Conservation (phyloP, 148 eudicot genomes). For the Fagopyrum homotropicum region DNA sequence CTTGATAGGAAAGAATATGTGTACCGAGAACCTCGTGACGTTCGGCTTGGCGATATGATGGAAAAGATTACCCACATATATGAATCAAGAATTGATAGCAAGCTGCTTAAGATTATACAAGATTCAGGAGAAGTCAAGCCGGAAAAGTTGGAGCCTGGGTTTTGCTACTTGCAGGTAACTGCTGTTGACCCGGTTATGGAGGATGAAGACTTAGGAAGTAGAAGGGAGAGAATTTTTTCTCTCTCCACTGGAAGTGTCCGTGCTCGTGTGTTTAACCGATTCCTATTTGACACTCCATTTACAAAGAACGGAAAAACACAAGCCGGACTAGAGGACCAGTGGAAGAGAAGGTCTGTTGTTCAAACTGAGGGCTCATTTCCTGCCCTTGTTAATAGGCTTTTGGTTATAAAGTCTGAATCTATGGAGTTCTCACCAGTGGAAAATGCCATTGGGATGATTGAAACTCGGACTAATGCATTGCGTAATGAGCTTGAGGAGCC, state of each 20-base stretch:
- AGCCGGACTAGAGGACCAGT: slow-evolving; percentile 97
- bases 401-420: slow-evolving; percentile 82
- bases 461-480: slow-evolving; percentile 91
- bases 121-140: slow-evolving; percentile 97
- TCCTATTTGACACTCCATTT: slow-evolving; percentile 95
- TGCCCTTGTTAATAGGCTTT: slow-evolving; percentile 88
- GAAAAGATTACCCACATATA: slow-evolving; percentile 96
- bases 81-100: slow-evolving; percentile 88
- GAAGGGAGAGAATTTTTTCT: slow-evolving; percentile 95
- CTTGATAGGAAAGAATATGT: slow-evolving; percentile 84
- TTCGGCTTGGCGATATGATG: slow-evolving; percentile 97
- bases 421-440: slow-evolving; percentile 98
- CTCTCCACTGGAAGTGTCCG: slow-evolving; percentile 95
- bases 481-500: slow-evolving; percentile 99
- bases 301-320: slow-evolving; percentile 99
- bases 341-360: slow-evolving; percentile 93
- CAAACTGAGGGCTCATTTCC: slow-evolving; percentile 99
- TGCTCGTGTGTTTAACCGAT: slow-evolving; percentile 95
- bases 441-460: slow-evolving; percentile 99
- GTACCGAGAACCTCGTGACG: slow-evolving; percentile 95
- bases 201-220: slow-evolving; percentile 97
- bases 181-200: slow-evolving; percentile 99
- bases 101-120: slow-evolving; percentile 77
- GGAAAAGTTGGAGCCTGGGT: slow-evolving; percentile 86
- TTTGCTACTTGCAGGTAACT: slow-evolving; percentile 93